A percentile compares a stretch with the other conserved stretches of the same genome.
Evolutionary conservation across 164 flowering plant genomes (phyloP).

Genomic region (Dillenia turbinata): DNA sequence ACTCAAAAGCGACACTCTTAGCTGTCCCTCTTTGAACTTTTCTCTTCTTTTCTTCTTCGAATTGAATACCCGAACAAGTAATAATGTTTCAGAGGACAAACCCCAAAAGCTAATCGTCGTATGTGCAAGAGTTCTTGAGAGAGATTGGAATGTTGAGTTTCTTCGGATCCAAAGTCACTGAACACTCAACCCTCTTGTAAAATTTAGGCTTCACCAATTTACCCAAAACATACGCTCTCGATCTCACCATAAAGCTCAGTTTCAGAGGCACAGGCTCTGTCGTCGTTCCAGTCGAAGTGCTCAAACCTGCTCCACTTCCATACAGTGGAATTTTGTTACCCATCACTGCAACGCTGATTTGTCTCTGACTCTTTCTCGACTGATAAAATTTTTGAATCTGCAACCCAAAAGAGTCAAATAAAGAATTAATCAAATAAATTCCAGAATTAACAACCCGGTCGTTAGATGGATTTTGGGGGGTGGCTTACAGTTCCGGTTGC

Average conservation of each 20-base stretch:
- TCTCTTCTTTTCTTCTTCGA: too few species aligned
- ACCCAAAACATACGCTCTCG: slow-evolving; percentile 80
- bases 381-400: slow-evolving; percentile 84
- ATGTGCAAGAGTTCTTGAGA: slow-evolving; percentile 57
- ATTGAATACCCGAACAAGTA: too few species aligned
- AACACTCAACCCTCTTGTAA: slow-evolving; percentile 49
- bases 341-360: slow-evolving; percentile 33
- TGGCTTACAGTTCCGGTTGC: slow-evolving; percentile 65
- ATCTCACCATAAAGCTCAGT: slow-evolving; percentile 50
- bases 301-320: slow-evolving; percentile 69
- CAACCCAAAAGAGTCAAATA: slow-evolving; percentile 8
- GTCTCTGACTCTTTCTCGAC: slow-evolving; percentile 66
- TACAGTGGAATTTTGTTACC: slow-evolving; percentile 77
- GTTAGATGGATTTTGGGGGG: not conserved
- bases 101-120: slow-evolving; percentile 5
- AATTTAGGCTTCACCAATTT: slow-evolving; percentile 80
- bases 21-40: too few species aligned
- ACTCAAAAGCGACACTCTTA: too few species aligned
- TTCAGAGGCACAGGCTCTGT: slow-evolving; percentile 47
- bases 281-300: slow-evolving; percentile 51
- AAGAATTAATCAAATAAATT: not conserved
- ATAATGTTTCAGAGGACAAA: too few species aligned
- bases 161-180: slow-evolving; percentile 40
- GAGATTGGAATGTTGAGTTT: slow-evolving; percentile 44
- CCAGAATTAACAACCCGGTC: not conserved